Evolutionary conservation across 805 yeast species (phyloP), one percentile per base, ranked within the genome.

Genomic region (Tetrapisispora namnaoensis): DNA sequence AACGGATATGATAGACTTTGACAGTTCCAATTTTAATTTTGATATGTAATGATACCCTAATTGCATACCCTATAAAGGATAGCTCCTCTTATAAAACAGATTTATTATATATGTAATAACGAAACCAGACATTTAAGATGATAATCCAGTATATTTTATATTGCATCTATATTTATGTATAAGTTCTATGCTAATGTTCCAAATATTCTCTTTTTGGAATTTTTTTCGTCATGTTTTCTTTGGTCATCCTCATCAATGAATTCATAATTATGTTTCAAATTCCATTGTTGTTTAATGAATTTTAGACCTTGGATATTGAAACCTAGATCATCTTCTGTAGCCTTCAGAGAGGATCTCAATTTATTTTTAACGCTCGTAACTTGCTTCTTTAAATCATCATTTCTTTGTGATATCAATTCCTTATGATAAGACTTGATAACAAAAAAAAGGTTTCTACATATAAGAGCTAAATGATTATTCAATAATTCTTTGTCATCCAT

Each of bases 261-360:
- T 61, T 83, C 88, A 34, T 77, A 73, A 55, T 76, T 80, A 62
- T 91, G 98, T 40, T 73, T 74, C 60, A 82, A 66, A 51, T 79
- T 78, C 96, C 96, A 90, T 65, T 84, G 88, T 41, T 75, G 78
- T 61, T 80, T 82, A 51, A 86, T 66, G 57, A 79, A 85, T 56
- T 76, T 78, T 63, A 93, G 71, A 4, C 96, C 97, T 52, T 86
- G 90, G 18, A 87, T 72, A 60, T 93, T 93, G 70, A 76, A 82
- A 10, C 97, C 98, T 42, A 93, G 72, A 51, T 78, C 82, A 42
- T 75, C 71, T 16, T 76, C 70, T 20, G 79, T 78, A 3, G 62
- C 57, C 43, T 69, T 67, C 46, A 93, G 70, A 47, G 79, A 77
- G 0, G 49, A 56, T 53, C 95, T 75, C 49, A 93, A 70, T 55